These are phyloP conservation scores for Ascochyta viciae-villosae DNA, from an alignment of 2,329 filamentous ascomycete species.

Conservation along the genomic window DNA sequence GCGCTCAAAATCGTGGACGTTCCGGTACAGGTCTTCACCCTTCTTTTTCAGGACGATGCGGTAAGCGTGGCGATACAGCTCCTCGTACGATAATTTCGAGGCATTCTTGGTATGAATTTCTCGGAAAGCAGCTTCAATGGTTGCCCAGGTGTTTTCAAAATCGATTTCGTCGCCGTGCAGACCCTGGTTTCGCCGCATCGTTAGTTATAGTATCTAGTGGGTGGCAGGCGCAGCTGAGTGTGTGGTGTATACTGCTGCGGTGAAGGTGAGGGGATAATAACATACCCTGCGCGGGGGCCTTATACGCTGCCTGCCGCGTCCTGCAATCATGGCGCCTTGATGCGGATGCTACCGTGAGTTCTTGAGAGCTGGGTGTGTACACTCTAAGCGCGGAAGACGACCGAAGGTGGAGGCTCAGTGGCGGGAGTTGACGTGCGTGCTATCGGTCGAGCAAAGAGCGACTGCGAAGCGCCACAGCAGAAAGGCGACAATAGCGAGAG, in stretches of 20 bases:
- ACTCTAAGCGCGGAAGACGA: background rate
- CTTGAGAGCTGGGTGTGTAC: background rate
- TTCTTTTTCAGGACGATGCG: slow-evolving; percentile 91
- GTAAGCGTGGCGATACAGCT: slow-evolving; percentile 92
- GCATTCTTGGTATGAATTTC: slow-evolving; percentile 95
- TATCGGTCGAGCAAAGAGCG: slow-evolving; percentile 4
- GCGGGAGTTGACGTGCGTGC: background rate
- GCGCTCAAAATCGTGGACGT: slow-evolving; percentile 81
- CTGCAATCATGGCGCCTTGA: slow-evolving; percentile 56
- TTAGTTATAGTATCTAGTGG: slow-evolving; percentile 16
- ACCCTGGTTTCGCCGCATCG: slow-evolving; percentile 54
- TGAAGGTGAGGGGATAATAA: slow-evolving; percentile 25
- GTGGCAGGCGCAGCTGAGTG: slow-evolving; percentile 15
- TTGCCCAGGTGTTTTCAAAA: slow-evolving; percentile 85
- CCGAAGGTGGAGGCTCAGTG: background rate
- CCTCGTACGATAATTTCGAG: slow-evolving; percentile 89
- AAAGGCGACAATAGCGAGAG: background rate
- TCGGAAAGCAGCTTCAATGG: slow-evolving; percentile 75
- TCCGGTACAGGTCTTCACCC: slow-evolving; percentile 79
- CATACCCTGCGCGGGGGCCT: slow-evolving; percentile 71
- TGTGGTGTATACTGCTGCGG: background rate
- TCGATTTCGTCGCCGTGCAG: slow-evolving; percentile 70
- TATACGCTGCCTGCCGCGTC: slow-evolving; percentile 67
- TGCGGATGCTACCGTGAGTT: background rate
- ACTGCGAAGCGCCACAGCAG: background rate